Evolutionary conservation across 148 eudicot genomes (phyloP).

Genomic region (Rhododendron mucronatum): DNA sequence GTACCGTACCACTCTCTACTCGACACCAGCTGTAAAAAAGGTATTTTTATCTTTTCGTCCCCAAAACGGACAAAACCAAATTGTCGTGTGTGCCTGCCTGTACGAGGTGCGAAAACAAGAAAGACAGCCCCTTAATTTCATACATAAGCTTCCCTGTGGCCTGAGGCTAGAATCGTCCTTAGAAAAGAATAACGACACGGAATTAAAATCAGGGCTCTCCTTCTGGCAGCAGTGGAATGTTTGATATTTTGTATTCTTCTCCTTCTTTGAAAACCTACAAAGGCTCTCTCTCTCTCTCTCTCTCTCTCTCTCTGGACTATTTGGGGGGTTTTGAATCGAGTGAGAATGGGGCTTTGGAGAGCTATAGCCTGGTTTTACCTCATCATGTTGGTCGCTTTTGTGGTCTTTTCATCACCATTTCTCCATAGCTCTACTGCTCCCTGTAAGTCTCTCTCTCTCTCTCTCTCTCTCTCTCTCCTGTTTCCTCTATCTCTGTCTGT

Average conservation of each 20-base stretch:
- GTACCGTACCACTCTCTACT: not conserved
- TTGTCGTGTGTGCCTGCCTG: not conserved
- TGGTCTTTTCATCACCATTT: not conserved
- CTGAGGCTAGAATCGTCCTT: not conserved
- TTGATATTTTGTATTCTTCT: not conserved
- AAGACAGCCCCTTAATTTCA: not conserved
- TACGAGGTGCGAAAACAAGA: not conserved
- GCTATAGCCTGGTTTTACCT: not conserved
- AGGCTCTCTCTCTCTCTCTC: not conserved
- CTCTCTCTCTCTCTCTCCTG: not conserved
- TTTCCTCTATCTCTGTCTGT: not conserved
- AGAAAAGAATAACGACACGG: not conserved
- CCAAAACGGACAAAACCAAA: not conserved
- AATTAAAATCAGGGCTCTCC: not conserved
- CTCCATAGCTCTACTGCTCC: not conserved
- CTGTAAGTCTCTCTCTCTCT: not conserved
- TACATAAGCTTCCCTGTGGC: not conserved
- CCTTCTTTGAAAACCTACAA: not conserved
- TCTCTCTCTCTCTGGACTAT: not conserved
- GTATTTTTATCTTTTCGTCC: not conserved
- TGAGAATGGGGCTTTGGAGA: conserved; percentile 4
- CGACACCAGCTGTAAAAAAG: not conserved
- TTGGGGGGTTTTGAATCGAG: not conserved
- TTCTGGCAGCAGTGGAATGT: not conserved
- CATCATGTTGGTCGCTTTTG: not conserved